phyloP scores from a whole-genome alignment of 1,139 yeast genomes.

The Blastobotrys raffinosifermentans region DNA sequence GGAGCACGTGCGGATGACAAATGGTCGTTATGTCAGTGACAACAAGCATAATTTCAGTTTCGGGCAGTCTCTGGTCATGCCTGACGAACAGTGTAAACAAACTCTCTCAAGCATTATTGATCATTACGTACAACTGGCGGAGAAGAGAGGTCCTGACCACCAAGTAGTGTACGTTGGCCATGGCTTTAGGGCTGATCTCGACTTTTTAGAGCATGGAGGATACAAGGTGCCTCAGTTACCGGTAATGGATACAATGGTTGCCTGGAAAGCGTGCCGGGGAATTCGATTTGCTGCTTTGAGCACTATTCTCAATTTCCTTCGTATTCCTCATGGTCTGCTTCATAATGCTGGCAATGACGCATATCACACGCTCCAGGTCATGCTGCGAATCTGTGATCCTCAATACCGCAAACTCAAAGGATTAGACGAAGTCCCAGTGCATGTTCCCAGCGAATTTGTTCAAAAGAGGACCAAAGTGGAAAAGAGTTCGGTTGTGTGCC shows the following conservation, averaged over 20 bases:
- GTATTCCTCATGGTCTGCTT: slow-evolving; percentile 55
- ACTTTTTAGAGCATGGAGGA: slow-evolving; percentile 43
- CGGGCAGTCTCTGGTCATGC: slow-evolving; percentile 31
- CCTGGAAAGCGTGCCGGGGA: slow-evolving; percentile 44
- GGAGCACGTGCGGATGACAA: slow-evolving; percentile 44
- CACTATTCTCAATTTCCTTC: slow-evolving; percentile 45
- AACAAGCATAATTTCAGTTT: slow-evolving; percentile 52
- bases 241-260: slow-evolving; percentile 47
- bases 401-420: slow-evolving; percentile 11
- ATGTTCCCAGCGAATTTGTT: no score
- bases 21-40: slow-evolving; percentile 60
- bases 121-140: slow-evolving; percentile 13
- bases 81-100: slow-evolving; percentile 15
- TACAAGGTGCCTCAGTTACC: slow-evolving; percentile 36
- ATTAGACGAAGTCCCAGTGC: no score
- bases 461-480: no score
- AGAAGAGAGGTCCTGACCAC: slow-evolving; percentile 11
- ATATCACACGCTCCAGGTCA: slow-evolving; percentile 54
- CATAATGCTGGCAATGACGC: slow-evolving; percentile 89
- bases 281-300: slow-evolving; percentile 45
- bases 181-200: slow-evolving; percentile 55
- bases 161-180: slow-evolving; percentile 59
- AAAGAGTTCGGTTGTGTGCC: no score
- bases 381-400: slow-evolving; percentile 53
- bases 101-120: slow-evolving; percentile 12